Conservation (phyloP, 1,284 basidiomycete genomes). For the Cryptococcus floricola region DNA sequence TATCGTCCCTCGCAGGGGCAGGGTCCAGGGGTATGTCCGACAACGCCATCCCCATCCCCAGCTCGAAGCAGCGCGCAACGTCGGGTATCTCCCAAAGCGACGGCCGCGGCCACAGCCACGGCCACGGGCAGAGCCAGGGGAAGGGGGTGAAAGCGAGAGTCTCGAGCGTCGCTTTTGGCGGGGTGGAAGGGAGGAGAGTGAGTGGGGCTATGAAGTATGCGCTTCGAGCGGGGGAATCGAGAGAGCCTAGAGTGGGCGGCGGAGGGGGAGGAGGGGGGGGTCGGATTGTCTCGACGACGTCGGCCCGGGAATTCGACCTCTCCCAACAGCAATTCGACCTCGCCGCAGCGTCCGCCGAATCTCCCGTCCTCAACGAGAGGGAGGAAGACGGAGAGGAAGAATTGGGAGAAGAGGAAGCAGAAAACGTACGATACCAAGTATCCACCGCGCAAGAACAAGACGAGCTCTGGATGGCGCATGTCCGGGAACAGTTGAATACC, state of each 20-base stretch:
- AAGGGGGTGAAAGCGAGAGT: not conserved
- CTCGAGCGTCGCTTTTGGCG: not conserved
- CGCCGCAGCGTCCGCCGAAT: not conserved
- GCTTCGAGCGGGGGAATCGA: not conserved
- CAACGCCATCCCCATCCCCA: not conserved
- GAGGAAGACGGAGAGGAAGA: not conserved
- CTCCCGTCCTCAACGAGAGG: not conserved
- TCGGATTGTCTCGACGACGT: not conserved
- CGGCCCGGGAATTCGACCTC: not conserved
- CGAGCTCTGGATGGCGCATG: slow-evolving; percentile 38
- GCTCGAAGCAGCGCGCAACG: not conserved
- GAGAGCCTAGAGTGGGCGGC: not conserved
- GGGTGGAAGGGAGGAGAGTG: slow-evolving; percentile 7
- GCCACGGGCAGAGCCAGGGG: not conserved
- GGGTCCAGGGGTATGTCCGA: slow-evolving; percentile 2
- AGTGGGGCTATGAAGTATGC: slow-evolving; percentile 19
- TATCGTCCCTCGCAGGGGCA: slow-evolving; percentile 7
- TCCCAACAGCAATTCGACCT: not conserved
- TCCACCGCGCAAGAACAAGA: slow-evolving; percentile 20
- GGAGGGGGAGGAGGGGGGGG: not conserved
- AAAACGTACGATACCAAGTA: slow-evolving; percentile 6
- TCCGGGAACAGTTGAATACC: slow-evolving; percentile 31
- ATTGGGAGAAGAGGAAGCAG: slow-evolving; percentile 2
- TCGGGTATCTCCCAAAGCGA: not conserved
- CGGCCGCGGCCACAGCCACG: not conserved